Conservation (phyloP, 106 monocot species). For the Phalaenopsis equestris region DNA sequence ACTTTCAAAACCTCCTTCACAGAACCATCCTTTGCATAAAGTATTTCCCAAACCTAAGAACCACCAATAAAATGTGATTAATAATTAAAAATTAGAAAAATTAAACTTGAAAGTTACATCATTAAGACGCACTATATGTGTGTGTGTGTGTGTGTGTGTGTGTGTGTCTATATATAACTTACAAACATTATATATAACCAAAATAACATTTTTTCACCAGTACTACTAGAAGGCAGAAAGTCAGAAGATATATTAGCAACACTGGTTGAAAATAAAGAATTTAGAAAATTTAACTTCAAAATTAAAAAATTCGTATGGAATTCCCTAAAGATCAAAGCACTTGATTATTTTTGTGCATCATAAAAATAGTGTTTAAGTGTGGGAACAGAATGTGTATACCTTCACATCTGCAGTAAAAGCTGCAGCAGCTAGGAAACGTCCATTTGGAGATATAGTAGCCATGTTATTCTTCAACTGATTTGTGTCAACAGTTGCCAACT, state of each 20-base stretch:
- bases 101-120: neutral
- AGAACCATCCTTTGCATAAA: constrained; percentile 90
- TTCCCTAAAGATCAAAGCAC: neutral
- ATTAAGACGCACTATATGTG: neutral
- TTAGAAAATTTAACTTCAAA: neutral
- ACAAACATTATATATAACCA: neutral
- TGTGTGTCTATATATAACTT: neutral
- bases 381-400: constrained; percentile 27
- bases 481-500: constrained; percentile 84
- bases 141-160: too few species aligned
- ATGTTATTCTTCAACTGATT: constrained; percentile 97
- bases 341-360: neutral
- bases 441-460: constrained; percentile 92
- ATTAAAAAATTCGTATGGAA: neutral
- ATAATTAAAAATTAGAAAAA: neutral
- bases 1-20: constrained; percentile 92
- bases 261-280: neutral
- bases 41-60: constrained; percentile 90
- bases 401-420: constrained; percentile 99
- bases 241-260: neutral
- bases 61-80: neutral
- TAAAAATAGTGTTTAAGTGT: neutral
- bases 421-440: constrained; percentile 94
- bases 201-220: neutral
- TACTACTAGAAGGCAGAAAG: neutral